These are phyloP conservation scores for Candida sakaeoensis DNA, from an alignment of 805 yeast species.

Conservation along the genomic window DNA sequence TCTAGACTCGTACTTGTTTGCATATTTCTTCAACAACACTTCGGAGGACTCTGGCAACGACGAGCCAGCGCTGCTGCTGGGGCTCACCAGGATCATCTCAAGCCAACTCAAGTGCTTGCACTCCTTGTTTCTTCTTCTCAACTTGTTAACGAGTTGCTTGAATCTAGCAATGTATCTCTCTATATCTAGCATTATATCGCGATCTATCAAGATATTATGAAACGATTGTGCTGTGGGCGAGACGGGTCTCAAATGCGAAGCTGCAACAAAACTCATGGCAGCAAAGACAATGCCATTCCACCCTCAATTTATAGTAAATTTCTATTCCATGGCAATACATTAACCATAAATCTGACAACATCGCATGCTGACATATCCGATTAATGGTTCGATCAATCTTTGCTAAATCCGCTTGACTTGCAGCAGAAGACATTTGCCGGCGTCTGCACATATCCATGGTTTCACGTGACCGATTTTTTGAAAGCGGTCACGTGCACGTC, in stretches of 20 bases:
- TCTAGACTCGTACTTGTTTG: not conserved
- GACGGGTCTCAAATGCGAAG: not conserved
- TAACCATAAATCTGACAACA: not conserved
- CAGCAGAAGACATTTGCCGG: not conserved
- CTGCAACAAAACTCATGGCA: not conserved
- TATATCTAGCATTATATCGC: not conserved
- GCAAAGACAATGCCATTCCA: not conserved
- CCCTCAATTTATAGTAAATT: not conserved
- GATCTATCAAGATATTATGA: no score
- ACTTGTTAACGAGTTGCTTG: not conserved
- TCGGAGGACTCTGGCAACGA: conserved; percentile 6
- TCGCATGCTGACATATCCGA: not conserved
- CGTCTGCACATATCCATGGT: not conserved
- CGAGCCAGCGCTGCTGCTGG: no score
- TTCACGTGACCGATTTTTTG: not conserved
- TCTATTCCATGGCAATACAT: not conserved
- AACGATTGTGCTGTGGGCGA: no score
- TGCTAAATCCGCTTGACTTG: not conserved
- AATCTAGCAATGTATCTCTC: not conserved
- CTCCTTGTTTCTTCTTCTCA: no score
- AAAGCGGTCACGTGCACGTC: no score
- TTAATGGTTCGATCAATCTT: not conserved
- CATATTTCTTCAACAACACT: conserved; percentile 3
- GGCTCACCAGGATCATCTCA: no score
- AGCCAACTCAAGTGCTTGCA: no score